Conservation (phyloP, 2,329 filamentous ascomycete genomes). For the Talaromyces marneffei region DNA sequence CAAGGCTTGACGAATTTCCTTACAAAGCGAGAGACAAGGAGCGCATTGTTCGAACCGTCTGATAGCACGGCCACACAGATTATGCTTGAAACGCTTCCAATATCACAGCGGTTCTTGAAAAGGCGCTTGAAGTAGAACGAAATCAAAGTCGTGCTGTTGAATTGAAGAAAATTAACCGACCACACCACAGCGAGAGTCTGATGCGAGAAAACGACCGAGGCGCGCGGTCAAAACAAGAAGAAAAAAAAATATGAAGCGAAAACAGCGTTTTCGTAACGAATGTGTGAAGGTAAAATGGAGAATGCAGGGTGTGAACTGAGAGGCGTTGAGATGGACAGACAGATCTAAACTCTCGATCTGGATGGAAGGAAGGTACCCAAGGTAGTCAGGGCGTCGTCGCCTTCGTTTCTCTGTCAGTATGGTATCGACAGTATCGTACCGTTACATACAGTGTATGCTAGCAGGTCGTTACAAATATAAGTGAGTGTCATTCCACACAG, state of each 20-base stretch:
- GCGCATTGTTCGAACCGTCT: not conserved
- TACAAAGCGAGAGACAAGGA: slow-evolving; percentile 4
- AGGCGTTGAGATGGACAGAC: not conserved
- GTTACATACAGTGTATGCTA: not conserved
- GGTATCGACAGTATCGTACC: not conserved
- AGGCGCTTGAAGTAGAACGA: not conserved
- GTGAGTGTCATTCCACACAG: not conserved
- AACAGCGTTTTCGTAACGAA: not conserved
- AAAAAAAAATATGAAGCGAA: not conserved
- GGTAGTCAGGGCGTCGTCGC: too few species aligned
- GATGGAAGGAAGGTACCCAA: not conserved
- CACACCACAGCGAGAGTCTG: not conserved
- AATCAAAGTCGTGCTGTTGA: not conserved
- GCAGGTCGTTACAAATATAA: not conserved
- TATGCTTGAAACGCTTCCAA: not conserved
- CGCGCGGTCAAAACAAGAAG: not conserved
- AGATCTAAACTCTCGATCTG: not conserved
- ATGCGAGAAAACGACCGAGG: not conserved
- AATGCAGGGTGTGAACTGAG: not conserved
- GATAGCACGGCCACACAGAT: not conserved
- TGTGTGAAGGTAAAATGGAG: not conserved
- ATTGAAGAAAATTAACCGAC: not conserved
- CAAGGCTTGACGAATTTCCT: not conserved
- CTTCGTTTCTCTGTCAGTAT: not conserved
- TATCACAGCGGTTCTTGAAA: not conserved